Evolutionary conservation across 1,284 basidiomycete species (phyloP).

Genomic region (Heterobasidion annosum): DNA sequence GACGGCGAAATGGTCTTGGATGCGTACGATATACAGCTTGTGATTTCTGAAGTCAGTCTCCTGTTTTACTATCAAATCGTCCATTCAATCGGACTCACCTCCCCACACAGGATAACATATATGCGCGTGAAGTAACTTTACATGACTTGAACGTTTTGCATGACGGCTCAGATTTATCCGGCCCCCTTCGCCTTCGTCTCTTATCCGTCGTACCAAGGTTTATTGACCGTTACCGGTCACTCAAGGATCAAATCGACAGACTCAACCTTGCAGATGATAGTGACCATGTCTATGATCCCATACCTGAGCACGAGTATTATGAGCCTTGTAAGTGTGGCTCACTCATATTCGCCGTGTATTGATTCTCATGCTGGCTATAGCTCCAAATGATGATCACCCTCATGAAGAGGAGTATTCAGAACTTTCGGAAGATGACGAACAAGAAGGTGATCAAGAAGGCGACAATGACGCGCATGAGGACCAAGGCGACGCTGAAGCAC

Average conservation of each 20-base stretch:
- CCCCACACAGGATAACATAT: slow-evolving; percentile 57
- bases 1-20: slow-evolving; percentile 60
- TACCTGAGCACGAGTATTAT: not conserved
- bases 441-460: not conserved
- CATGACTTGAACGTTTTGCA: slow-evolving; percentile 68
- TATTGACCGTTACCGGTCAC: slow-evolving; percentile 52
- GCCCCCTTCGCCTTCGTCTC: slow-evolving; percentile 56
- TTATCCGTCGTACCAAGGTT: slow-evolving; percentile 48
- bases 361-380: not conserved
- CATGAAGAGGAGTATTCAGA: not conserved
- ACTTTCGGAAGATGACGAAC: not conserved
- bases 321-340: not conserved
- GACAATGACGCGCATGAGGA: not conserved
- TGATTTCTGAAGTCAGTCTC: slow-evolving; percentile 50
- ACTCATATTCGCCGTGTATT: not conserved
- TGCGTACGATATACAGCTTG: slow-evolving; percentile 55
- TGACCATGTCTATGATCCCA: not conserved
- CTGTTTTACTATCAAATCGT: not conserved
- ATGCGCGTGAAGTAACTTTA: slow-evolving; percentile 58
- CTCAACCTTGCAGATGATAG: slow-evolving; percentile 25
- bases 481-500: not conserved
- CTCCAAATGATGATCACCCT: not conserved
- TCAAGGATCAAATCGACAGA: slow-evolving; percentile 50
- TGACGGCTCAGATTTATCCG: slow-evolving; percentile 51
- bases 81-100: not conserved